phyloP scores from a whole-genome alignment of 1,284 basidiomycete species.

The Lentinula novae-zelandiae region DNA sequence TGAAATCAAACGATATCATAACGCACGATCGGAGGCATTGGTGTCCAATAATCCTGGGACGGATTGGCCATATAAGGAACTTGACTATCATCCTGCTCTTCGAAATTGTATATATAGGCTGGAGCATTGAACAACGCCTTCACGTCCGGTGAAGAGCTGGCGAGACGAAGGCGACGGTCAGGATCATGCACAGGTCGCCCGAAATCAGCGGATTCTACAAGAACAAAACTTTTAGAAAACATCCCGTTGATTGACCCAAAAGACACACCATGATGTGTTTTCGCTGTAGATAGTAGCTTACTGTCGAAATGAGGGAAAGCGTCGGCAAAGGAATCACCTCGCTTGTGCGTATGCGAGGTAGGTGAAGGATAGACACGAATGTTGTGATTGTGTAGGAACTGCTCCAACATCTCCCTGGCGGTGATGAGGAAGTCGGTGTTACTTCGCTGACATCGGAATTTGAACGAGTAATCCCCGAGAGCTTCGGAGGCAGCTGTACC shows the following conservation, averaged over 20 bases:
- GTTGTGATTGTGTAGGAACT: conserved; percentile 84
- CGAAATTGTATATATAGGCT: conserved; percentile 71
- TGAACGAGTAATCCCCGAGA: conserved; percentile 84
- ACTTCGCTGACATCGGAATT: conserved; percentile 91
- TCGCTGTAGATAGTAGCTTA: conserved; percentile 81
- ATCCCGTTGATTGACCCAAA: conserved; percentile 1
- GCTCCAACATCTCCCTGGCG: conserved; percentile 89
- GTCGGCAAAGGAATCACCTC: conserved; percentile 91
- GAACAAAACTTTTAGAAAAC: conserved; percentile 1
- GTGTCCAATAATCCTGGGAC: conserved; percentile 67
- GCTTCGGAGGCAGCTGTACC: conserved; percentile 41
- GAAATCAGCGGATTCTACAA: conserved; percentile 70
- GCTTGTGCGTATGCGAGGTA: conserved; percentile 69
- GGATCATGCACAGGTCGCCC: conserved; percentile 61
- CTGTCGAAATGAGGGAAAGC: conserved; percentile 97
- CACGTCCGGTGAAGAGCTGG: conserved; percentile 89
- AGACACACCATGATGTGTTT: conserved; percentile 61
- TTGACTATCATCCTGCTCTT: conserved; percentile 64
- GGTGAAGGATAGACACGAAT: conserved; percentile 76
- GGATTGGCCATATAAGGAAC: conserved; percentile 49
- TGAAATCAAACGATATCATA: conserved; percentile 10
- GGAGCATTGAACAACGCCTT: conserved; percentile 91
- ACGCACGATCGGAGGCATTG: conserved; percentile 73
- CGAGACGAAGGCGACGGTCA: conserved; percentile 76
- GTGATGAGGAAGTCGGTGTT: conserved; percentile 91